These are phyloP conservation scores for Mitragyna speciosa DNA, from an alignment of 257 asterid genomes.

Conservation along the genomic window DNA sequence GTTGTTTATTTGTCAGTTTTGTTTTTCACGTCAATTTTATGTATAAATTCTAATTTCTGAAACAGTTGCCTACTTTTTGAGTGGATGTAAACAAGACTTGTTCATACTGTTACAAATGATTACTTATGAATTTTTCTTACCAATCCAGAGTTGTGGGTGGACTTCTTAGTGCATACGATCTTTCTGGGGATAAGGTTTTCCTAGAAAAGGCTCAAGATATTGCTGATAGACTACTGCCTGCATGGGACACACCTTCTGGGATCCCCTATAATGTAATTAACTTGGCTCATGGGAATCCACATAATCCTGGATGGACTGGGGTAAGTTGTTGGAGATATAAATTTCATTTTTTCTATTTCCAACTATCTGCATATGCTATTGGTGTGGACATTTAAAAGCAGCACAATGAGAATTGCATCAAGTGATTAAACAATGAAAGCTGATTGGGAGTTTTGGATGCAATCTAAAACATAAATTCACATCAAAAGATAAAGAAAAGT, in stretches of 20 bases:
- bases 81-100: conserved; percentile 11
- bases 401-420: too few relatives aligned
- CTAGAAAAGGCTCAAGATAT: conserved; percentile 95
- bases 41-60: conserved; percentile 3
- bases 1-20: conserved; percentile 31
- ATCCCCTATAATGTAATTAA: conserved; percentile 89
- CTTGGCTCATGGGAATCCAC: conserved; percentile 88
- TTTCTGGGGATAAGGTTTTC: conserved; percentile 87
- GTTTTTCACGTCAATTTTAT: conserved; percentile 24
- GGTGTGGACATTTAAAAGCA: too few relatives aligned
- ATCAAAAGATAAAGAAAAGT: not conserved
- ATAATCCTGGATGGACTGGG: conserved; percentile 99
- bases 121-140: conserved; percentile 31
- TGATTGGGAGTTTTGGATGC: not conserved
- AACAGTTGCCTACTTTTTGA: conserved; percentile 17
- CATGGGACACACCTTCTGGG: conserved; percentile 95
- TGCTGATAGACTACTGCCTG: conserved; percentile 95
- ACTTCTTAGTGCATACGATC: conserved; percentile 94
- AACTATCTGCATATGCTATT: too few relatives aligned
- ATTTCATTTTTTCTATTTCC: not conserved
- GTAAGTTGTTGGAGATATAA: conserved; percentile 43
- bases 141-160: conserved; percentile 97
- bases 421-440: not conserved
- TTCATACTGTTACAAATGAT: conserved; percentile 22
- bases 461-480: not conserved